Conservation (phyloP, 176 grass and related monocot species). For the Elymus sibiricus region DNA sequence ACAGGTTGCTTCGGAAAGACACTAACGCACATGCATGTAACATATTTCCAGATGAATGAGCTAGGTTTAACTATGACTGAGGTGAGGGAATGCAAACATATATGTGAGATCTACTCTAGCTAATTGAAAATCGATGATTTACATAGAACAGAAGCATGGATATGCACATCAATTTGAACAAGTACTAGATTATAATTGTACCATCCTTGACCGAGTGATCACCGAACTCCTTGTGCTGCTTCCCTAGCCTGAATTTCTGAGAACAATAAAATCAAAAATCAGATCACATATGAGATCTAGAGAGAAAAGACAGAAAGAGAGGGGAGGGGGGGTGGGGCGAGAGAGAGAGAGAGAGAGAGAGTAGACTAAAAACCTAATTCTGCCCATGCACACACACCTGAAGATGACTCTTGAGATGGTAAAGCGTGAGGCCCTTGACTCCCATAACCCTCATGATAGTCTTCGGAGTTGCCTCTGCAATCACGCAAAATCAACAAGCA, state of each 20-base stretch:
- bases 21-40: background rate
- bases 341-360: background rate
- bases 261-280: background rate
- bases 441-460: slow-evolving; percentile 99
- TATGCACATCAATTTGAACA: background rate
- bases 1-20: background rate
- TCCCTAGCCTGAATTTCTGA: slow-evolving; percentile 94
- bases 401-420: slow-evolving; percentile 96
- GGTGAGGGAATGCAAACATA: background rate
- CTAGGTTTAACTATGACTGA: background rate
- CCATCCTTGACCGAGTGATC: slow-evolving; percentile 78
- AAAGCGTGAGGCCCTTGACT: slow-evolving; percentile 94
- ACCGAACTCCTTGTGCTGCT: slow-evolving; percentile 93
- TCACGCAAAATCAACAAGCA: background rate
- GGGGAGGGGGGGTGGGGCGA: background rate
- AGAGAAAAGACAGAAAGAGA: background rate
- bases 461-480: slow-evolving; percentile 90
- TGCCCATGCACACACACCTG: slow-evolving; percentile 55
- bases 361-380: slow-evolving; percentile 25
- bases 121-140: background rate
- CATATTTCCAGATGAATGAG: background rate
- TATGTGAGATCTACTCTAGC: background rate
- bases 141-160: background rate
- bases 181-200: slow-evolving; percentile 25
- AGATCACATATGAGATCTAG: slow-evolving; percentile 11